Base-by-base conservation (phyloP, 495 filamentous ascomycete species). In the Penicillium angulare region DNA sequence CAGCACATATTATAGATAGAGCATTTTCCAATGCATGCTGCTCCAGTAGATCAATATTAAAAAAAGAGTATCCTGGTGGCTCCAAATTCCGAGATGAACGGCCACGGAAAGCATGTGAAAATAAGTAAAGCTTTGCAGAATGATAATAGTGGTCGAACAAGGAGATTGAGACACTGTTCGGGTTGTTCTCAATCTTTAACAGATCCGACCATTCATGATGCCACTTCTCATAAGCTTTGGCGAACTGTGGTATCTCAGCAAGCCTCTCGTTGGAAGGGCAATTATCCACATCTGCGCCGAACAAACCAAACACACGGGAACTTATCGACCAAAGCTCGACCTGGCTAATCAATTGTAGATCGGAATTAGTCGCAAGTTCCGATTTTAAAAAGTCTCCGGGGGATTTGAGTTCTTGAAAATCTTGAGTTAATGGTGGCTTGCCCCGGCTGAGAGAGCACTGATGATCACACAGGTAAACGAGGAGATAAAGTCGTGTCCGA, bases 381-480 rank as follows among this genome's bases (percentile, higher is more conserved):
- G 43, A 61, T 16, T 63, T 56, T 10, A 72, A 53, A 10, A 72
- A 52, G 8, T 21, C 38, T 22, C 51, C 48, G 7, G 60, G 53
- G 2, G 52, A 51, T 7, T 64, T 53, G 12, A 72, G 57, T 6
- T 60, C 57, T 17, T 55, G 54, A 0, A 53, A 49, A 45, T 69
- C 68, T 18, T 66, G 56, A 17, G 66, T 60, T 64, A 73, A 71
- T 21, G 68, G 64, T 16, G 68, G 68, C 27, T 64, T 48, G 38
- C 68, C 68, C 17, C 69, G 67, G 3, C 55, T 52, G 10, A 71
- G 44, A 0, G 66, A 68, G 43, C 59, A 68, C 43, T 73, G 69
- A 41, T 72, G 68, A 39, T 73, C 68, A 42, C 68, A 71, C 6
- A 68, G 61, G 40, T 69, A 71, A 15, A 72, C 66, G 5, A 71